A percentile compares a stretch with the other conserved stretches of the same genome.
Conservation (phyloP, 2,329 filamentous ascomycete genomes). For the Fusarium sarcochroum region DNA sequence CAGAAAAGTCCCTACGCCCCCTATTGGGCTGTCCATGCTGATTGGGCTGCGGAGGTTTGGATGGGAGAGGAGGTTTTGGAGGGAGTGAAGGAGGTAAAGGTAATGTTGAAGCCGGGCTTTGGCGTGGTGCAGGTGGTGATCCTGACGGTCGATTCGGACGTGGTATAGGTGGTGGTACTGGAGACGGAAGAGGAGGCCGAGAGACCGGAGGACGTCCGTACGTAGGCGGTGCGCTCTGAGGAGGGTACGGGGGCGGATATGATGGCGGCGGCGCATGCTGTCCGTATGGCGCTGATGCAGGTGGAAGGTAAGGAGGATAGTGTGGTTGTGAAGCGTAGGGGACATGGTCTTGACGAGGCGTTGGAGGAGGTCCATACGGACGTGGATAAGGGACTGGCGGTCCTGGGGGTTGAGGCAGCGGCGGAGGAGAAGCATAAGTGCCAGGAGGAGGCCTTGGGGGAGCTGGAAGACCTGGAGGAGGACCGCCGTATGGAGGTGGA, state of each 20-base stretch:
- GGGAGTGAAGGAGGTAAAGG: constrained; percentile 49
- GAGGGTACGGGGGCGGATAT: constrained; percentile 43
- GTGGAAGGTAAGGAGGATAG: constrained; percentile 41
- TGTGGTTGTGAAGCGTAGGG: constrained; percentile 40
- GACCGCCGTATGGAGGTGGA: constrained; percentile 40
- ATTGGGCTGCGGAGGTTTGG: constrained; percentile 49
- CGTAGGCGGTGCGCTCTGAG: constrained; percentile 36
- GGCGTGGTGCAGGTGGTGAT: constrained; percentile 34
- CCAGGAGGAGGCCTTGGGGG: constrained; percentile 39
- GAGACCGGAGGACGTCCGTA: constrained; percentile 36
- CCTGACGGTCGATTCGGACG: constrained; percentile 31
- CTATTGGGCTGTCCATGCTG: constrained; percentile 34
- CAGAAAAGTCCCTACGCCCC: constrained; percentile 46
- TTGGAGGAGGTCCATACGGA: constrained; percentile 41
- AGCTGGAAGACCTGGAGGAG: constrained; percentile 45
- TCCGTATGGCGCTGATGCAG: constrained; percentile 35
- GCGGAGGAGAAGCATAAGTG: constrained; percentile 32
- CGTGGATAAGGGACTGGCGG: constrained; percentile 39
- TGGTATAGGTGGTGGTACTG: constrained; percentile 29
- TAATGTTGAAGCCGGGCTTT: constrained; percentile 33
- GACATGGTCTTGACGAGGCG: constrained; percentile 32
- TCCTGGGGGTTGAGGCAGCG: constrained; percentile 31
- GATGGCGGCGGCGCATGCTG: constrained; percentile 36
- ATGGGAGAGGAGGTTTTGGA: constrained; percentile 52
- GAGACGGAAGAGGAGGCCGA: constrained; percentile 29